phyloP scores from a whole-genome alignment of 2,329 filamentous ascomycete genomes.

The Talaromyces sp. region DNA sequence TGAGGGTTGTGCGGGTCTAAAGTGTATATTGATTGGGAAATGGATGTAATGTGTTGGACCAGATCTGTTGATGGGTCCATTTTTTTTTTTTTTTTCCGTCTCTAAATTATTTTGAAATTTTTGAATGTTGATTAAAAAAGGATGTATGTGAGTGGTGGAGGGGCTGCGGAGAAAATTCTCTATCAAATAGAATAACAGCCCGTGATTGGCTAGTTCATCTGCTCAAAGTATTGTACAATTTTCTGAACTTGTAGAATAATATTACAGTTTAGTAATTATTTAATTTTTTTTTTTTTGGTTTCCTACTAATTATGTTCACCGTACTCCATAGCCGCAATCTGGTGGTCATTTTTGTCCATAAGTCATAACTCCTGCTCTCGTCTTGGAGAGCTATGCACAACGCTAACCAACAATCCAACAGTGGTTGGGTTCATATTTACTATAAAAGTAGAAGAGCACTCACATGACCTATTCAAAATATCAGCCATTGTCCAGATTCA shows the following conservation, averaged over 20 bases:
- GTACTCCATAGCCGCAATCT: neutral
- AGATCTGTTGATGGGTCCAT: neutral
- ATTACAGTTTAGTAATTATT: neutral
- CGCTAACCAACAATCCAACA: neutral
- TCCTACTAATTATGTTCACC: neutral
- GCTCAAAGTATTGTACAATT: neutral
- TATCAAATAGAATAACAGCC: neutral
- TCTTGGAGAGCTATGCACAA: neutral
- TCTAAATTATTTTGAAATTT: too few relatives aligned
- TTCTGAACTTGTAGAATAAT: neutral
- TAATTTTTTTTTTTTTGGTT: neutral
- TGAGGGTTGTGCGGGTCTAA: constrained; percentile 39
- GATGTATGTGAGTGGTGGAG: neutral
- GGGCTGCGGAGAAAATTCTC: constrained; percentile 5
- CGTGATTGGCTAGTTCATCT: neutral
- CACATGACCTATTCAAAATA: constrained; percentile 25
- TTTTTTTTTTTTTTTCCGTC: too few relatives aligned
- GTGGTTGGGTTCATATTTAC: neutral
- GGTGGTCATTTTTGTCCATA: neutral
- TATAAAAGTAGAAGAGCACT: constrained; percentile 10
- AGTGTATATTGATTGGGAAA: constrained; percentile 7
- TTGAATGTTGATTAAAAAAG: neutral
- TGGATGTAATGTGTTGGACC: neutral
- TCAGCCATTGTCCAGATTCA: neutral
- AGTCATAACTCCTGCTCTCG: neutral